Conservation (phyloP, 1,139 yeast species). For the Hyphopichia fennica region DNA sequence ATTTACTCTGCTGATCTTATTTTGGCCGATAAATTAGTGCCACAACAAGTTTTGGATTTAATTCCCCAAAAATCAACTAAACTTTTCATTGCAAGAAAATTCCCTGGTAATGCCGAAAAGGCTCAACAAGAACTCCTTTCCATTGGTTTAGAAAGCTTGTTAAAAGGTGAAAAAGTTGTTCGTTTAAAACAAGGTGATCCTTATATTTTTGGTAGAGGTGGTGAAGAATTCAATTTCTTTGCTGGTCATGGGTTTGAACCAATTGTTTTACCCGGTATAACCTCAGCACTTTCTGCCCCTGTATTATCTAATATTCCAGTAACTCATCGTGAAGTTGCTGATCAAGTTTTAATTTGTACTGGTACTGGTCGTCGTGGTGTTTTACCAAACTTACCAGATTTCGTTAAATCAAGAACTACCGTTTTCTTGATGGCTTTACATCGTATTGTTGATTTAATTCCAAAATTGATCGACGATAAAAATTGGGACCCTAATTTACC, state of each 20-base stretch:
- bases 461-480: conserved; percentile 50
- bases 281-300: conserved; percentile 90
- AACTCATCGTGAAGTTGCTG: conserved; percentile 90
- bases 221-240: conserved; percentile 82
- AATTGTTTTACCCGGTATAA: conserved; percentile 79
- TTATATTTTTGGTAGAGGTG: conserved; percentile 94
- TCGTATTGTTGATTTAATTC: conserved; percentile 68
- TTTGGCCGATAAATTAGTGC: conserved; percentile 90
- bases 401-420: conserved; percentile 70
- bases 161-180: conserved; percentile 74
- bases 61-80: conserved; percentile 71
- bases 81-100: conserved; percentile 84
- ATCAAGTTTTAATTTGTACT: conserved; percentile 88
- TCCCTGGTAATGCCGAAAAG: conserved; percentile 94
- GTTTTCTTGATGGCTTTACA: conserved; percentile 91
- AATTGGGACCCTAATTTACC: conserved; percentile 76
- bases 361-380: conserved; percentile 93
- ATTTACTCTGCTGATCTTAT: conserved; percentile 81
- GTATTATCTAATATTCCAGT: conserved; percentile 85
- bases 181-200: conserved; percentile 97
- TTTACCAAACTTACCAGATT: conserved; percentile 76
- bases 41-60: conserved; percentile 78
- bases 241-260: conserved; percentile 67
- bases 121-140: conserved; percentile 84
- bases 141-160: conserved; percentile 65